Evolutionary conservation across 2,329 filamentous ascomycete species (phyloP).

Genomic region (Penicillium sp.): DNA sequence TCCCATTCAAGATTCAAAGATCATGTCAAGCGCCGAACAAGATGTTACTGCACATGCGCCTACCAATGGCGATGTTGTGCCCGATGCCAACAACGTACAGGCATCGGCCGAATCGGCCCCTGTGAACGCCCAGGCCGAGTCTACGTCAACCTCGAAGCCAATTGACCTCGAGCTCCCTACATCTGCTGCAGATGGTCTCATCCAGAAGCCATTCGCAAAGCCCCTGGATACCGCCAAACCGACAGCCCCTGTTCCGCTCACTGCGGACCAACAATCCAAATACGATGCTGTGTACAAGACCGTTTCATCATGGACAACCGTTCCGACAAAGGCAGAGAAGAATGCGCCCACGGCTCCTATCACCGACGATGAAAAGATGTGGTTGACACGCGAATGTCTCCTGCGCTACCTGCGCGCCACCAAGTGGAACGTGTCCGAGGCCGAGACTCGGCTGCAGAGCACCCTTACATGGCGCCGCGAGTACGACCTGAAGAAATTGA

Average conservation of each 20-base stretch:
- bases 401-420: slow-evolving; percentile 90
- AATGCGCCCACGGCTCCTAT: slow-evolving; percentile 61
- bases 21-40: slow-evolving; percentile 7
- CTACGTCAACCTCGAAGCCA: slow-evolving; percentile 10
- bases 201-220: slow-evolving; percentile 58
- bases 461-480: slow-evolving; percentile 88
- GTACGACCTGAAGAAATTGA: slow-evolving; percentile 73
- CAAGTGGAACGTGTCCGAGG: slow-evolving; percentile 78
- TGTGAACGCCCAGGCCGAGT: slow-evolving; percentile 8
- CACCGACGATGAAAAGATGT: slow-evolving; percentile 78
- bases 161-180: slow-evolving; percentile 35
- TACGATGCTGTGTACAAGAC: slow-evolving; percentile 73
- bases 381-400: slow-evolving; percentile 88
- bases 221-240: slow-evolving; percentile 61
- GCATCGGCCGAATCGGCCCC: neutral
- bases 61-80: slow-evolving; percentile 13
- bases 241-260: slow-evolving; percentile 59
- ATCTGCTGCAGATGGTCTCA: slow-evolving; percentile 41
- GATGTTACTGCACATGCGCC: slow-evolving; percentile 6
- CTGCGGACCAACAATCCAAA: slow-evolving; percentile 74
- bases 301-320: slow-evolving; percentile 68
- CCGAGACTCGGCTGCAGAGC: slow-evolving; percentile 73
- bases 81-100: neutral
- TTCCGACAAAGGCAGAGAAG: slow-evolving; percentile 64
- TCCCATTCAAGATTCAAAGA: neutral